These are phyloP conservation scores for Mycena filopes DNA, from an alignment of 768 basidiomycete species.

Conservation along the genomic window DNA sequence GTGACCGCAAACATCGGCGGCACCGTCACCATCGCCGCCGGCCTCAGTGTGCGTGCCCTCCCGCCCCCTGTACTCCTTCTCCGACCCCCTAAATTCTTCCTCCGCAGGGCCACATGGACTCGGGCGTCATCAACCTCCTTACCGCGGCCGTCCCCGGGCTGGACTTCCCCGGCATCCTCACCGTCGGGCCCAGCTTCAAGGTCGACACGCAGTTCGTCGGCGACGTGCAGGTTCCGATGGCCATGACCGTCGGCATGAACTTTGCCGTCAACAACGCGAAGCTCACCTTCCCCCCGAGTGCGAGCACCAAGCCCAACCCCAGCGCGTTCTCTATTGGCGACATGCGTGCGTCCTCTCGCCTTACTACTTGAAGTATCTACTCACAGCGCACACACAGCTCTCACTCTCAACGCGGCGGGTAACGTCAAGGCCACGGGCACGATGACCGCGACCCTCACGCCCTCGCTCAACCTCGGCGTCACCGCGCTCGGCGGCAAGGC, in stretches of 20 bases:
- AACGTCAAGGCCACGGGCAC: slow-evolving; percentile 33
- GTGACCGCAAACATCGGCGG: slow-evolving; percentile 35
- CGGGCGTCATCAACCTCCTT: slow-evolving; percentile 24
- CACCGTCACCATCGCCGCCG: slow-evolving; percentile 33
- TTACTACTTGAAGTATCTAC: too few species aligned
- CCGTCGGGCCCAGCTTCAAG: slow-evolving; percentile 3
- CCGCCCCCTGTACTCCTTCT: too few species aligned
- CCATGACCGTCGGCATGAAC: slow-evolving; percentile 36
- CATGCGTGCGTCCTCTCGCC: slow-evolving; percentile 3
- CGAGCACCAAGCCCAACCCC: background rate
- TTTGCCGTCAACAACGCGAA: slow-evolving; percentile 32
- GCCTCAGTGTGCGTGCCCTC: background rate
- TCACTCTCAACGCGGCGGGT: slow-evolving; percentile 34
- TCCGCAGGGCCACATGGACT: too few species aligned
- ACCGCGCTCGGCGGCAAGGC: slow-evolving; percentile 29
- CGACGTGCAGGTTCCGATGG: slow-evolving; percentile 33
- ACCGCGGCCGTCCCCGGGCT: slow-evolving; percentile 39
- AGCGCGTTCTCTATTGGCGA: slow-evolving; percentile 11
- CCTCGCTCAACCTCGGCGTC: slow-evolving; percentile 39
- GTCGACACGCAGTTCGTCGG: background rate
- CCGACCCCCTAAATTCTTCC: too few species aligned
- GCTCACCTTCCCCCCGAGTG: slow-evolving; percentile 9
- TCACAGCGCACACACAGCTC: too few species aligned
- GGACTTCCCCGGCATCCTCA: slow-evolving; percentile 26
- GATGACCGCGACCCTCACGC: slow-evolving; percentile 42